phyloP scores from a whole-genome alignment of 345 rosid species.

The Raphanus raphanistrum region DNA sequence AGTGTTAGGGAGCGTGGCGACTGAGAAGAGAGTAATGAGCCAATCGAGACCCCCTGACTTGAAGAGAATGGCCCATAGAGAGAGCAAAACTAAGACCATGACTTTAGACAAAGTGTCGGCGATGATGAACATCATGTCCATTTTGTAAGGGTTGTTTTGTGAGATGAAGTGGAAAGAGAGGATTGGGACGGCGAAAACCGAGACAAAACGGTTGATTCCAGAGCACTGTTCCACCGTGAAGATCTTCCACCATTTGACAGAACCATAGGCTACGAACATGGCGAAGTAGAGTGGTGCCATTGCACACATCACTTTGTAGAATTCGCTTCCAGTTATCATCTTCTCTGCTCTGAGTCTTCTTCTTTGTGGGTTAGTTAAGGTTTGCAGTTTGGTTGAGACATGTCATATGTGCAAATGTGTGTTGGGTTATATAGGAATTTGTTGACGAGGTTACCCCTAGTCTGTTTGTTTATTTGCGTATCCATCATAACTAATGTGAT shows the following conservation, averaged over 20 bases:
- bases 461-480: conserved; percentile 18
- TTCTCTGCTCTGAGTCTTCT: conserved; percentile 42
- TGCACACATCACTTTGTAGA: conserved; percentile 97
- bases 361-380: background rate
- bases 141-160: conserved; percentile 47
- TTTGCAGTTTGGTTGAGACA: conserved; percentile 18
- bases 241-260: conserved; percentile 97
- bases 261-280: conserved; percentile 90
- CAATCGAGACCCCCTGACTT: conserved; percentile 48
- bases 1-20: conserved; percentile 55
- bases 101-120: conserved; percentile 54
- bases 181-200: conserved; percentile 94
- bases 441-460: conserved; percentile 32
- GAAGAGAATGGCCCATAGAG: conserved; percentile 43
- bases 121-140: conserved; percentile 52
- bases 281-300: conserved; percentile 99
- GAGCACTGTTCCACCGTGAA: conserved; percentile 95
- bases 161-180: conserved; percentile 86
- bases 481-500: background rate
- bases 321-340: conserved; percentile 74
- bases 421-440: conserved; percentile 31
- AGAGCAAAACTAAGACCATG: conserved; percentile 41
- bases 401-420: conserved; percentile 16
- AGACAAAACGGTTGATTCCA: conserved; percentile 97
- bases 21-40: conserved; percentile 54